Conservation (phyloP, 1,139 yeast genomes). For the Candida albicans region DNA sequence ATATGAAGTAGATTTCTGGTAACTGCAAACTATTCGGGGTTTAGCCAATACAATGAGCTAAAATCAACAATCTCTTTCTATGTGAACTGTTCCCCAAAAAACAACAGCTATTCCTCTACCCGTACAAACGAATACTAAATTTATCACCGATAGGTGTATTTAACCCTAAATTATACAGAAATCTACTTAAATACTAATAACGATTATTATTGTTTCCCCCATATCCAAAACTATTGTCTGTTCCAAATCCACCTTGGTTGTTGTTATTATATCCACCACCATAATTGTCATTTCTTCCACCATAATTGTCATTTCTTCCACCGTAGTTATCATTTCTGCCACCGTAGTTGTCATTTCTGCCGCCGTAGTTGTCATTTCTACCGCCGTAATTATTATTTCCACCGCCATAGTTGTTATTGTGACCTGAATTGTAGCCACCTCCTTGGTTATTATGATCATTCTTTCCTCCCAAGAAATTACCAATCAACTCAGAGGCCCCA, state of each 20-base stretch:
- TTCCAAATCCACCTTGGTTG: conserved; percentile 2
- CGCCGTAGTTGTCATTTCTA: conserved; percentile 4
- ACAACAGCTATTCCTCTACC: too few relatives aligned
- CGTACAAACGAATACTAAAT: too few relatives aligned
- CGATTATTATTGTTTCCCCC: neutral
- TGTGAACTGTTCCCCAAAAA: too few relatives aligned
- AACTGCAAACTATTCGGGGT: too few relatives aligned
- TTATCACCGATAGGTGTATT: too few relatives aligned
- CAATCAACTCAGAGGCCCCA: conserved; percentile 3
- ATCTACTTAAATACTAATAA: neutral
- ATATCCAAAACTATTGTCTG: conserved; percentile 5
- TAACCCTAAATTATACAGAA: too few relatives aligned
- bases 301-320: conserved; percentile 2
- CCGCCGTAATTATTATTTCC: neutral
- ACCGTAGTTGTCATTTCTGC: conserved; percentile 4
- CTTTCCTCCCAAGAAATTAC: conserved; percentile 4
- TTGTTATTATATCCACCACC: conserved; percentile 1
- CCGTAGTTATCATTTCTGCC: conserved; percentile 5
- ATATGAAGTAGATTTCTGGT: too few relatives aligned
- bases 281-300: conserved; percentile 1
- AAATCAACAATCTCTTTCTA: too few relatives aligned
- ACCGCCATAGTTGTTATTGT: conserved; percentile 1
- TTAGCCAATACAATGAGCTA: too few relatives aligned
- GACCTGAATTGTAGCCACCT: neutral
- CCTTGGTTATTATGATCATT: conserved; percentile 5